Evolutionary conservation across 768 basidiomycete species (phyloP).

Genomic region (Phylloporus sp.): DNA sequence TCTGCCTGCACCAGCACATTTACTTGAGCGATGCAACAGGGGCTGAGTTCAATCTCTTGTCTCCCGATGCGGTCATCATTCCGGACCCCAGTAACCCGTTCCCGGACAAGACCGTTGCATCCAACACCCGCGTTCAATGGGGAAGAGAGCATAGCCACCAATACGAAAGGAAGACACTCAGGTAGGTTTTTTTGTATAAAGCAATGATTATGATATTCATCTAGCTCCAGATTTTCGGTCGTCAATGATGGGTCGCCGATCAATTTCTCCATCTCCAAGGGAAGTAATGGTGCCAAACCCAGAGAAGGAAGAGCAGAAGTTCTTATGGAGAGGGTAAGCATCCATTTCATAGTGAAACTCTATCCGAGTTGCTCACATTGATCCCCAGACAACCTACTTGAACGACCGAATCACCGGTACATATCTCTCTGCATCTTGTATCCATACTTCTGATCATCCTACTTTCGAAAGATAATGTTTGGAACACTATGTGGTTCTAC

Average conservation of each 20-base stretch:
- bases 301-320: neutral
- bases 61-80: neutral
- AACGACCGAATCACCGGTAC: constrained; percentile 1
- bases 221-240: neutral
- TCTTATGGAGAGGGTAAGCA: neutral
- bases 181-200: neutral
- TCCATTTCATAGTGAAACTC: neutral
- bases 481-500: constrained; percentile 10
- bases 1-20: neutral
- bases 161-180: constrained; percentile 3
- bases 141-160: constrained; percentile 4
- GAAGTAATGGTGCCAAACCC: neutral
- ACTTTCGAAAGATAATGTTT: constrained; percentile 3
- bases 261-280: constrained; percentile 5
- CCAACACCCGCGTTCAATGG: constrained; percentile 13
- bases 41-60: constrained; percentile 10
- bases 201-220: neutral
- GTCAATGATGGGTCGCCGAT: constrained; percentile 8
- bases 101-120: neutral
- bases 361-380: neutral
- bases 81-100: neutral
- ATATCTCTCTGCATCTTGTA: neutral
- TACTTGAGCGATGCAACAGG: neutral
- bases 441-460: neutral
- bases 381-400: neutral